phyloP scores from a whole-genome alignment of 352 stramenopile species.

The Nothophytophthora sp. region DNA sequence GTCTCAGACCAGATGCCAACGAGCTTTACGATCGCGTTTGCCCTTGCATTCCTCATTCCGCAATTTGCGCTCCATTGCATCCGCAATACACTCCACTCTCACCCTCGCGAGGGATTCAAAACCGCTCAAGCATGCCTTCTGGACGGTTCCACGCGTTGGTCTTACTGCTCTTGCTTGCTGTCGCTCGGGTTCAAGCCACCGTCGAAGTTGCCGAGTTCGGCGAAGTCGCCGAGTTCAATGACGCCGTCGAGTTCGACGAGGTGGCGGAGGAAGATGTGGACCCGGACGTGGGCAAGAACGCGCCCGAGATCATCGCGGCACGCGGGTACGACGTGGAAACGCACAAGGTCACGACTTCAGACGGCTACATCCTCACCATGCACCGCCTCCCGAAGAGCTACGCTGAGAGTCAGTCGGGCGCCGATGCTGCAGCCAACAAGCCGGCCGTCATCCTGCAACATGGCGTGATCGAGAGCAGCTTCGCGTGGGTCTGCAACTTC shows the following conservation, averaged over 20 bases:
- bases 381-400: constrained; percentile 45
- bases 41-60: neutral
- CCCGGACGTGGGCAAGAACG: constrained; percentile 23
- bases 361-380: constrained; percentile 58
- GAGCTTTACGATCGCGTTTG: neutral
- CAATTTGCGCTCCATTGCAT: constrained; percentile 13
- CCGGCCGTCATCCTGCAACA: constrained; percentile 49
- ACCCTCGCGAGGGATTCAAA: neutral
- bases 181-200: neutral
- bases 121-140: constrained; percentile 7
- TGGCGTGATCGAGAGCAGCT: constrained; percentile 51
- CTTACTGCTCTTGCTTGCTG: constrained; percentile 4
- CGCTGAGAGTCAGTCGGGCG: constrained; percentile 29
- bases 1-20: neutral
- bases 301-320: constrained; percentile 16
- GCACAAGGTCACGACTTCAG: constrained; percentile 43
- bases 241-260: no score
- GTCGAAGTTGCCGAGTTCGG: constrained; percentile 4
- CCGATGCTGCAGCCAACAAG: constrained; percentile 27
- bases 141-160: neutral
- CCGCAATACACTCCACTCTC: constrained; percentile 7
- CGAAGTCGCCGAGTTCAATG: no score
- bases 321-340: constrained; percentile 44
- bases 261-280: constrained; percentile 13
- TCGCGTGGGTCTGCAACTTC: constrained; percentile 53